These are phyloP conservation scores for Penicillium sp. DNA, from an alignment of 2,329 filamentous ascomycete species.

Conservation along the genomic window DNA sequence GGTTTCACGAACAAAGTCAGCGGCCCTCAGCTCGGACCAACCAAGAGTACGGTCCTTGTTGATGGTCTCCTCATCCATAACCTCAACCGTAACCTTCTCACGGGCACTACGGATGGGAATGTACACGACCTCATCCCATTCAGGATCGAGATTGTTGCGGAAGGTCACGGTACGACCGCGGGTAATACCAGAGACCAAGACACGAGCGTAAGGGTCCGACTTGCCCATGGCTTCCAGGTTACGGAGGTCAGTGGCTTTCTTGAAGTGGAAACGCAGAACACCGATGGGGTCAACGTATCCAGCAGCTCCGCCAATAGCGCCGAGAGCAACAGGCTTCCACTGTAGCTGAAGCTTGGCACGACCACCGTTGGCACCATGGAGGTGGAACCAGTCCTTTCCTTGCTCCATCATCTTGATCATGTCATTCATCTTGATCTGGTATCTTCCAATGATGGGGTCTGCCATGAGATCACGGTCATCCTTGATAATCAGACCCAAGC, in stretches of 20 bases:
- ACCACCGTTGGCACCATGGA: slow-evolving; percentile 78
- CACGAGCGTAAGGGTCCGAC: slow-evolving; percentile 90
- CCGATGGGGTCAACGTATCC: slow-evolving; percentile 94
- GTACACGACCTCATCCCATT: slow-evolving; percentile 95
- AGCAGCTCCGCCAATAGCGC: slow-evolving; percentile 74
- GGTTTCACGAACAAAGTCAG: slow-evolving; percentile 78
- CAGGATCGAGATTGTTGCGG: slow-evolving; percentile 91
- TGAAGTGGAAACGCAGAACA: slow-evolving; percentile 92
- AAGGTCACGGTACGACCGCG: slow-evolving; percentile 93
- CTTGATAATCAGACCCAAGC: slow-evolving; percentile 89
- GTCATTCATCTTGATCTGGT: slow-evolving; percentile 94
- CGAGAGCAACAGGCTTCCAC: slow-evolving; percentile 92
- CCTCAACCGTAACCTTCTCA: slow-evolving; percentile 85
- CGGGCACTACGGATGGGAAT: slow-evolving; percentile 83
- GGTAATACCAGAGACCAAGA: slow-evolving; percentile 86
- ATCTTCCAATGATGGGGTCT: slow-evolving; percentile 85
- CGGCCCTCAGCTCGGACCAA: slow-evolving; percentile 73
- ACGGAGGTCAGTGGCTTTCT: slow-evolving; percentile 77
- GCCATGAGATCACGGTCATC: slow-evolving; percentile 85
- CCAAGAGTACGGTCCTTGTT: slow-evolving; percentile 90
- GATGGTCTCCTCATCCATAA: slow-evolving; percentile 95
- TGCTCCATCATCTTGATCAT: slow-evolving; percentile 89
- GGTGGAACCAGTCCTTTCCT: slow-evolving; percentile 94
- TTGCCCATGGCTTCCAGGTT: slow-evolving; percentile 96
- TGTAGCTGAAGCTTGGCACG: slow-evolving; percentile 88